These are phyloP conservation scores for Backusella circina DNA, from an alignment of 192 early-diverging fungal species.

Conservation along the genomic window DNA sequence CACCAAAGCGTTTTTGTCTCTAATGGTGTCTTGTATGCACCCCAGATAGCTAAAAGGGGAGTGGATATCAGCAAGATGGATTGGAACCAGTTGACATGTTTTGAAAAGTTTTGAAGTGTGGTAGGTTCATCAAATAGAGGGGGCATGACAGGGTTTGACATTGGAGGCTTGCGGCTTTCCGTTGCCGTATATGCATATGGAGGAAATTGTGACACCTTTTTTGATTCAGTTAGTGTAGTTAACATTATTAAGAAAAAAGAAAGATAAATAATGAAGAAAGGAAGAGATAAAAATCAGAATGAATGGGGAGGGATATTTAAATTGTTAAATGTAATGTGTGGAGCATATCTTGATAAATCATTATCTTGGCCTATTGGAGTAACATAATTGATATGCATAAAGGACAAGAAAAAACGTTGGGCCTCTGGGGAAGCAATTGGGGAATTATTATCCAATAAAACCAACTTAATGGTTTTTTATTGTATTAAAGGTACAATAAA, in stretches of 20 bases:
- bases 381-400: neutral
- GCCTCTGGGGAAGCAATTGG: neutral
- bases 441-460: neutral
- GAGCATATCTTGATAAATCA: neutral
- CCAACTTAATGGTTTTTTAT: neutral
- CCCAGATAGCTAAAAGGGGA: slow-evolving; percentile 79
- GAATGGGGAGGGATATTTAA: neutral
- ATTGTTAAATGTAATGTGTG: neutral
- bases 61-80: slow-evolving; percentile 56
- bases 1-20: slow-evolving; percentile 67
- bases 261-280: neutral
- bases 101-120: slow-evolving; percentile 44
- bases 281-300: neutral
- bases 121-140: slow-evolving; percentile 39
- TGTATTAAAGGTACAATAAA: neutral
- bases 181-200: neutral
- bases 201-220: neutral
- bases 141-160: slow-evolving; percentile 5
- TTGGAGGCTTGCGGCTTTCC: slow-evolving; percentile 22
- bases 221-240: neutral
- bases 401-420: neutral
- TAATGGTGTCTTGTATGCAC: slow-evolving; percentile 64
- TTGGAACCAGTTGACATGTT: slow-evolving; percentile 69
- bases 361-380: neutral
- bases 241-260: neutral